Conservation (phyloP, 805 yeast species). For the Spathaspora gorwiae region DNA sequence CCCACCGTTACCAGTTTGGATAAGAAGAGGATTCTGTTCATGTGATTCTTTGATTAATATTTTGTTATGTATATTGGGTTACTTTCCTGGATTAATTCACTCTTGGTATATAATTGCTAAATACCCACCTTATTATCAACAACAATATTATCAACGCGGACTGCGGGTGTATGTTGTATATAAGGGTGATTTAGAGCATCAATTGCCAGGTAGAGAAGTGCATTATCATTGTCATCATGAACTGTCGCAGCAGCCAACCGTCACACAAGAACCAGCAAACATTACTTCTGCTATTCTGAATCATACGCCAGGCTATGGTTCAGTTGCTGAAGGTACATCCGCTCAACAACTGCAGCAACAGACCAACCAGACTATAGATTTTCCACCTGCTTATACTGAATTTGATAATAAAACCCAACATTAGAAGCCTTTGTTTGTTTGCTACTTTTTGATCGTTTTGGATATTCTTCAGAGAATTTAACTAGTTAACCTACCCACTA, state of each 20-base stretch:
- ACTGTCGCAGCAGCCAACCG: neutral
- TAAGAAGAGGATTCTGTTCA: conserved; percentile 59
- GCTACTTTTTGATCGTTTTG: too few species aligned
- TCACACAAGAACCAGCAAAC: neutral
- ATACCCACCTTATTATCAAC: conserved; percentile 35
- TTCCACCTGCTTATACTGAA: conserved; percentile 32
- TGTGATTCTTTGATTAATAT: conserved; percentile 45
- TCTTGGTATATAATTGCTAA: conserved; percentile 47
- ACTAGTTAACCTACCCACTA: too few species aligned
- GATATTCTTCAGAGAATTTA: too few species aligned
- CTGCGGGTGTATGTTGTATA: conserved; percentile 27
- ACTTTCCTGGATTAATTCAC: conserved; percentile 48
- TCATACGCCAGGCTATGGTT: conserved; percentile 18
- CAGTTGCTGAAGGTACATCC: conserved; percentile 16
- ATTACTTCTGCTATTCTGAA: neutral
- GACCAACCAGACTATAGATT: conserved; percentile 1
- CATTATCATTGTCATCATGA: conserved; percentile 20
- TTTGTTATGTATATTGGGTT: conserved; percentile 43
- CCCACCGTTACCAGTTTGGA: conserved; percentile 72
- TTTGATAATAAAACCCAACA: conserved; percentile 15
- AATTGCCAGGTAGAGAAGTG: conserved; percentile 9
- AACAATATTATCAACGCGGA: conserved; percentile 14
- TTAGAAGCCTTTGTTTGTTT: neutral
- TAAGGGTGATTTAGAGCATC: conserved; percentile 31
- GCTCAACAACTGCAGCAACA: conserved; percentile 7